A percentile compares a stretch with the other conserved stretches of the same genome.
Conservation (phyloP, 2,329 filamentous ascomycete genomes). For the Fusarium irregulare region DNA sequence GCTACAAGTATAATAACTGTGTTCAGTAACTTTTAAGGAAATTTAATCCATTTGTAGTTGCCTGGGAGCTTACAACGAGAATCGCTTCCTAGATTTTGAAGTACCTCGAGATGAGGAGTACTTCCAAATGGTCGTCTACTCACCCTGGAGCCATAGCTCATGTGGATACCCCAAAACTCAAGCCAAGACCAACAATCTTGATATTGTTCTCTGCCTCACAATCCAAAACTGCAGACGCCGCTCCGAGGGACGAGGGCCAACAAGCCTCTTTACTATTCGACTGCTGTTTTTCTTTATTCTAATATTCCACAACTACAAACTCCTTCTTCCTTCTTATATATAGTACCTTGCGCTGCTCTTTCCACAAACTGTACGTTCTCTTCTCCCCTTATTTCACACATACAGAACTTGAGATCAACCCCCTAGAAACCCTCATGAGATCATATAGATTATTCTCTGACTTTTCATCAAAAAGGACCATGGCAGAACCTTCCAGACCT, state of each 20-base stretch:
- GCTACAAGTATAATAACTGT: accelerated
- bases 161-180: constrained; percentile 27
- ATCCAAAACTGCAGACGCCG: constrained; percentile 39
- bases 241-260: constrained; percentile 38
- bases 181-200: constrained; percentile 38
- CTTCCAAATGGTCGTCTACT: not conserved
- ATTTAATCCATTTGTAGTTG: not conserved
- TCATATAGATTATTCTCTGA: constrained; percentile 30
- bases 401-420: not conserved
- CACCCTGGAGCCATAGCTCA: constrained; percentile 19
- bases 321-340: not conserved
- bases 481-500: constrained; percentile 25
- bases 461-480: constrained; percentile 19
- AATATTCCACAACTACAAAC: not conserved
- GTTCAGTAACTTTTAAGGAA: too few relatives aligned
- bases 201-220: constrained; percentile 48
- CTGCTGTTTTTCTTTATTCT: constrained; percentile 3
- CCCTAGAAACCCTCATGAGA: constrained; percentile 11
- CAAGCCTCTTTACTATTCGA: constrained; percentile 6
- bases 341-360: not conserved
- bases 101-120: constrained; percentile 5
- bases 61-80: not conserved
- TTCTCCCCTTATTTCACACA: not conserved
- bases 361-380: constrained; percentile 9
- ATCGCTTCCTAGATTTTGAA: not conserved